A percentile compares a stretch with the other conserved stretches of the same genome.
Evolutionary conservation across 352 stramenopile genomes (phyloP).

Genomic region (Plasmopara muralis): DNA sequence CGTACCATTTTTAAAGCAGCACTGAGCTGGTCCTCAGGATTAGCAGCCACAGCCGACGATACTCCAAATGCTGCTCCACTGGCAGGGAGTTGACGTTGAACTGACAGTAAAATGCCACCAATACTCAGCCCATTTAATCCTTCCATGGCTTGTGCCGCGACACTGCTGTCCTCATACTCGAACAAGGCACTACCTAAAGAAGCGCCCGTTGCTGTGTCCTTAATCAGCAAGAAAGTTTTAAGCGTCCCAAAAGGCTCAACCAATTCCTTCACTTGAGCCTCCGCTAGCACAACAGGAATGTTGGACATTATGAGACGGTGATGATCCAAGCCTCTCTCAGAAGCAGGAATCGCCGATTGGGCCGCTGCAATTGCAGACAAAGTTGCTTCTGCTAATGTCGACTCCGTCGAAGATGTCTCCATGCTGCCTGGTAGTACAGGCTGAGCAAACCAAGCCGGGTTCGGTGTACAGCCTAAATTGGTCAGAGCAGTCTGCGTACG

Average conservation of each 20-base stretch:
- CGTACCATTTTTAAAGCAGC: slow-evolving; percentile 71
- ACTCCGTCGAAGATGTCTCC: slow-evolving; percentile 2
- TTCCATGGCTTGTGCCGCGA: slow-evolving; percentile 52
- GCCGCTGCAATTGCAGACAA: slow-evolving; percentile 7
- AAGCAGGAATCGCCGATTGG: neutral
- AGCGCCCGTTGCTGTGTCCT: slow-evolving; percentile 36
- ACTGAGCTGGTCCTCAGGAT: slow-evolving; percentile 34
- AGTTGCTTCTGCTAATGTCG: slow-evolving; percentile 10
- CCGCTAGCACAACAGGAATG: slow-evolving; percentile 65
- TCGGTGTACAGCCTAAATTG: slow-evolving; percentile 77
- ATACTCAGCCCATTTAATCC: slow-evolving; percentile 77
- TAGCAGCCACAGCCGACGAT: slow-evolving; percentile 5
- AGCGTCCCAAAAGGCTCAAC: slow-evolving; percentile 78
- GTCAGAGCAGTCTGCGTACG: slow-evolving; percentile 71
- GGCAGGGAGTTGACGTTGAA: slow-evolving; percentile 45
- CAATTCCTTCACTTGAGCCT: slow-evolving; percentile 78
- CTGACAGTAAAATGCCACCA: slow-evolving; percentile 52
- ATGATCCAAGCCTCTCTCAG: slow-evolving; percentile 6
- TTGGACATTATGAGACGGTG: slow-evolving; percentile 76
- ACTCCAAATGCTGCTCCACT: slow-evolving; percentile 5
- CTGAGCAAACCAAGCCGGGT: slow-evolving; percentile 69
- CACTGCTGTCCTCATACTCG: slow-evolving; percentile 61
- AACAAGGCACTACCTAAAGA: slow-evolving; percentile 73
- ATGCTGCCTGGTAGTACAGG: slow-evolving; percentile 12
- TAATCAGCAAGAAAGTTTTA: slow-evolving; percentile 59